Evolutionary conservation across 2,329 filamentous ascomycete genomes (phyloP).

Genomic region (Helminthosporium solani): DNA sequence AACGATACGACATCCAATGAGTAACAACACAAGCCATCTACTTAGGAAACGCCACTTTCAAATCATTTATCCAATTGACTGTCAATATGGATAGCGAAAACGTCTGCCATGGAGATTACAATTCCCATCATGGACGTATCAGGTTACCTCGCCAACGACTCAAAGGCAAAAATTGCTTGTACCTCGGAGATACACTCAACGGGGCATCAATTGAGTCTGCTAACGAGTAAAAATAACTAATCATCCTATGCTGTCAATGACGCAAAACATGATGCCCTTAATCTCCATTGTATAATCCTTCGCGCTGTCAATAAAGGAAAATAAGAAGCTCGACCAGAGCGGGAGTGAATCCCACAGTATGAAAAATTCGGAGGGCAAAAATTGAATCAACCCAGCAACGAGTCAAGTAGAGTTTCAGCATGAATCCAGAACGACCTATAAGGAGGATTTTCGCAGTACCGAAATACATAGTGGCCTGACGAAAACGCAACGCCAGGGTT

Average conservation of each 20-base stretch:
- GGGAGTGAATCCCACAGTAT: conserved; percentile 13
- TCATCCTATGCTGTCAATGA: conserved; percentile 30
- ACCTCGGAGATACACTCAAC: conserved; percentile 8
- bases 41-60: too few relatives aligned
- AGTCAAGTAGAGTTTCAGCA: conserved; percentile 41
- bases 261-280: conserved; percentile 31
- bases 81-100: conserved; percentile 4
- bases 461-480: conserved; percentile 27
- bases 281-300: conserved; percentile 30
- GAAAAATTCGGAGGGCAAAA: conserved; percentile 14
- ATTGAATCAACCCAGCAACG: conserved; percentile 10
- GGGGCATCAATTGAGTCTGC: conserved; percentile 28
- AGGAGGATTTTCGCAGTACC: conserved; percentile 10
- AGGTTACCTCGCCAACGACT: conserved; percentile 11
- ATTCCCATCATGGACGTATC: conserved; percentile 15
- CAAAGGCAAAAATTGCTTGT: conserved; percentile 6
- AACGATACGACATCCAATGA: too few relatives aligned
- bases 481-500: conserved; percentile 25
- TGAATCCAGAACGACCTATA: conserved; percentile 24
- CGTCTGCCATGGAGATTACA: not conserved
- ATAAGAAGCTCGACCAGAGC: conserved; percentile 19
- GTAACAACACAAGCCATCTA: too few relatives aligned
- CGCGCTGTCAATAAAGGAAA: conserved; percentile 30
- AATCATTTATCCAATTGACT: too few relatives aligned
- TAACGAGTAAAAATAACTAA: conserved; percentile 41